phyloP scores from a whole-genome alignment of 1,139 yeast species.

The Geotrichum phurueaensis region DNA sequence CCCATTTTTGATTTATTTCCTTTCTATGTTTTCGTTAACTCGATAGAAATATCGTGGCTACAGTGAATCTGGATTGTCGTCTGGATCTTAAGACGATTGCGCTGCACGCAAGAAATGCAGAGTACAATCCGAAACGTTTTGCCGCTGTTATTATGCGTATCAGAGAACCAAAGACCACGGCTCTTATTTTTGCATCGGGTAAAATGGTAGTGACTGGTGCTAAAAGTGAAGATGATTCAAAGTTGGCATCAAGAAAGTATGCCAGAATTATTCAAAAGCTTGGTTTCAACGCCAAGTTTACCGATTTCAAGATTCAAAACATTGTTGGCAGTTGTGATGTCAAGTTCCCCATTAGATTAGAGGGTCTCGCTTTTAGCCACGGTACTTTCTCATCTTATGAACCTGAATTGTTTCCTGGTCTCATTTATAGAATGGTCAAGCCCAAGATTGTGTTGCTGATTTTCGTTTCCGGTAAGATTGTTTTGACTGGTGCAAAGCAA shows the following conservation, averaged over 20 bases:
- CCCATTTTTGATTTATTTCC: not conserved
- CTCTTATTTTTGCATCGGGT: conserved; percentile 95
- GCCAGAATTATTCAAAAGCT: conserved; percentile 97
- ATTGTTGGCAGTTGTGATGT: conserved; percentile 97
- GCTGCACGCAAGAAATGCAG: conserved; percentile 97
- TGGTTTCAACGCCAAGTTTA: conserved; percentile 86
- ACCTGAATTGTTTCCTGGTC: conserved; percentile 97
- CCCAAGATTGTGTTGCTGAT: conserved; percentile 94
- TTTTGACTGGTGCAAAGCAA: conserved; percentile 97
- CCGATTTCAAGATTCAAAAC: conserved; percentile 95
- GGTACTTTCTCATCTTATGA: conserved; percentile 98
- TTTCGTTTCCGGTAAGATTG: conserved; percentile 96
- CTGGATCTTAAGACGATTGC: conserved; percentile 95
- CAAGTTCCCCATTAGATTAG: conserved; percentile 92
- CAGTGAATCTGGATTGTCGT: conserved; percentile 94
- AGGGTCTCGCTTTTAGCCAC: conserved; percentile 96
- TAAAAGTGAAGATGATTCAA: conserved; percentile 94
- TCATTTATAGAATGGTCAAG: conserved; percentile 98
- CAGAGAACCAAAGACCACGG: conserved; percentile 97
- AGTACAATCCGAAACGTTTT: conserved; percentile 94
- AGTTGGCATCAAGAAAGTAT: conserved; percentile 92
- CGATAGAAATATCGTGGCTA: conserved; percentile 77
- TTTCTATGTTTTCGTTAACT: conserved; percentile 19
- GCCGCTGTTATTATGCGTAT: conserved; percentile 99
- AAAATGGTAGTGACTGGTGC: conserved; percentile 99